A percentile compares a stretch with the other conserved stretches of the same genome.
phyloP scores from a whole-genome alignment of 2,329 filamentous ascomycete genomes.

The Fusarium euwallaceae region DNA sequence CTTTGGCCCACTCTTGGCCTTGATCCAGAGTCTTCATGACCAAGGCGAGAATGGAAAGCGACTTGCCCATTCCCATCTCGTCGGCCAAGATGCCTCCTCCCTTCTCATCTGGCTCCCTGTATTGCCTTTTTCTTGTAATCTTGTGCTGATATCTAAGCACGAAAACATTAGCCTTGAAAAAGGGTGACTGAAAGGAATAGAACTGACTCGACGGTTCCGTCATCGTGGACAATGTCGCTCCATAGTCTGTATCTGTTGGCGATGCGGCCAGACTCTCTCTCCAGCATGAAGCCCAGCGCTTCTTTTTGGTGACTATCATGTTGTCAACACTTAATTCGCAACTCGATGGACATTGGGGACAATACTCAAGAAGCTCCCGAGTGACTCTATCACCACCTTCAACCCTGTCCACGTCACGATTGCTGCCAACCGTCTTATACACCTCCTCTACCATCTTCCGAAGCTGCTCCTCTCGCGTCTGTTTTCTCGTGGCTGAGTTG shows the following conservation, averaged over 20 bases:
- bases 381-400: not conserved
- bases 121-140: constrained; percentile 55
- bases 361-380: constrained; percentile 43
- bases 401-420: not conserved
- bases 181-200: accelerated
- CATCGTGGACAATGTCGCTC: constrained; percentile 44
- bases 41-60: constrained; percentile 64
- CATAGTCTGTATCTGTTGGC: constrained; percentile 50
- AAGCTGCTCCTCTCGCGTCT: not conserved
- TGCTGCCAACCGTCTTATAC: not conserved
- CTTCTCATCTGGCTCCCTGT: constrained; percentile 46
- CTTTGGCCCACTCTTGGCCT: constrained; percentile 53
- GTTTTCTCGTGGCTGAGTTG: not conserved
- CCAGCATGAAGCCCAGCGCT: constrained; percentile 54
- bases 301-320: constrained; percentile 53
- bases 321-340: not conserved
- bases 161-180: not conserved
- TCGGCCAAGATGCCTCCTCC: constrained; percentile 68
- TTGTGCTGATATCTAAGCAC: constrained; percentile 53
- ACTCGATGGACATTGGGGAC: accelerated
- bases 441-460: constrained; percentile 5
- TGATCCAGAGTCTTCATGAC: constrained; percentile 57
- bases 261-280: constrained; percentile 54
- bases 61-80: constrained; percentile 73
- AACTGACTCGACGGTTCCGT: constrained; percentile 44